Percentiles rank a stretch among this genome's conserved stretches.
Conservation (phyloP, 2,329 filamentous ascomycete species). For the Sporothrix brasiliensis region DNA sequence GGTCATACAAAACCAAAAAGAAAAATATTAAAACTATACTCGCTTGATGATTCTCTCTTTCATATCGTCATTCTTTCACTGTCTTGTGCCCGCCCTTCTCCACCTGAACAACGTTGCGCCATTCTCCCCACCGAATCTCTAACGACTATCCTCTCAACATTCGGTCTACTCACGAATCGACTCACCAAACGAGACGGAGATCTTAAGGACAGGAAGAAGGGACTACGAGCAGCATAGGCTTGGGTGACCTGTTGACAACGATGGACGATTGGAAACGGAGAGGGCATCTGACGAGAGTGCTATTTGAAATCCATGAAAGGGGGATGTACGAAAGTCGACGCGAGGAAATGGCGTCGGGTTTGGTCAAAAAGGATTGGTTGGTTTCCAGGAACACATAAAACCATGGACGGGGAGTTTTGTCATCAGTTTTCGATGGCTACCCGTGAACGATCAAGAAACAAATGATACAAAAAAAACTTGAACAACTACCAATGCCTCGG, state of each 20-base stretch:
- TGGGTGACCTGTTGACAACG: not conserved
- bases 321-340: not conserved
- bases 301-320: not conserved
- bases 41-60: constrained; percentile 20
- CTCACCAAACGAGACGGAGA: not conserved
- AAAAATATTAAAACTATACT: constrained; percentile 26
- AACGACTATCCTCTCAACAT: not conserved
- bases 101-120: not conserved
- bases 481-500: constrained; percentile 7
- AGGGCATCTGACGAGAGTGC: not conserved
- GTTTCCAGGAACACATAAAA: constrained; percentile 19
- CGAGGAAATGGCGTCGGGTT: constrained; percentile 10
- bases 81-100: not conserved
- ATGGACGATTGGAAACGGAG: not conserved
- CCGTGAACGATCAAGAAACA: constrained; percentile 21
- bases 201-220: not conserved
- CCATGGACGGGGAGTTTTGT: not conserved
- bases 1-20: constrained; percentile 33
- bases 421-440: not conserved
- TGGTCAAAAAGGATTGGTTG: constrained; percentile 20
- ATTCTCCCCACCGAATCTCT: not conserved
- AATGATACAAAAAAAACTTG: constrained; percentile 32
- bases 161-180: not conserved
- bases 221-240: too few species aligned
- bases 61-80: not conserved